Evolutionary conservation across 2,329 filamentous ascomycete species (phyloP).

Genomic region (Aureobasidium vineae): DNA sequence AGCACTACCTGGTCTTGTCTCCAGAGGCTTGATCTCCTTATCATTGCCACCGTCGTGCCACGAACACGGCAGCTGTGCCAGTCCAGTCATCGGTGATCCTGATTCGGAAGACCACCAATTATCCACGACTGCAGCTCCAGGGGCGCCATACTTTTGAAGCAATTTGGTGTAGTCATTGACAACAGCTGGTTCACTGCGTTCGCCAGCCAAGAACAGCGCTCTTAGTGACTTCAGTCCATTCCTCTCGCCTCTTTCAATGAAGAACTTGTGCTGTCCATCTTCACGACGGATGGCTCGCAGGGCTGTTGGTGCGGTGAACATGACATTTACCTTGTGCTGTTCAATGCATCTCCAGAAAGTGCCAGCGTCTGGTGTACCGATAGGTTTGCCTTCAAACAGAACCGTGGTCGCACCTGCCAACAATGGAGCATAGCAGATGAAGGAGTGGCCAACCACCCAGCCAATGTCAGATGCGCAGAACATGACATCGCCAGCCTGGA

Average conservation of each 20-base stretch:
- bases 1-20: slow-evolving; percentile 78
- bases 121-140: slow-evolving; percentile 62
- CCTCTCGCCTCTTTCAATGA: slow-evolving; percentile 62
- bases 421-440: slow-evolving; percentile 86
- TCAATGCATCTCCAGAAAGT: slow-evolving; percentile 85
- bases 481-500: slow-evolving; percentile 79
- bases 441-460: slow-evolving; percentile 85
- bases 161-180: slow-evolving; percentile 77
- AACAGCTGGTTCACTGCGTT: slow-evolving; percentile 84
- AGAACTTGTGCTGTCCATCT: slow-evolving; percentile 69
- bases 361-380: slow-evolving; percentile 83
- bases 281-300: slow-evolving; percentile 83
- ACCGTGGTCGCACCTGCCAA: slow-evolving; percentile 82
- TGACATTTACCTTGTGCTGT: slow-evolving; percentile 77
- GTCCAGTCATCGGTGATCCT: slow-evolving; percentile 65
- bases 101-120: slow-evolving; percentile 75
- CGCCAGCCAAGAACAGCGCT: slow-evolving; percentile 81
- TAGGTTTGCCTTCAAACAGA: slow-evolving; percentile 89
- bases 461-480: slow-evolving; percentile 84
- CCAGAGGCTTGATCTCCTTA: slow-evolving; percentile 57
- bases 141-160: slow-evolving; percentile 63
- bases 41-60: slow-evolving; percentile 53
- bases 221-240: slow-evolving; percentile 70
- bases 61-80: slow-evolving; percentile 58
- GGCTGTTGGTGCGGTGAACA: slow-evolving; percentile 86